These are phyloP conservation scores for Globisporangium megalacanthum DNA, from an alignment of 352 stramenopile species.

Conservation along the genomic window DNA sequence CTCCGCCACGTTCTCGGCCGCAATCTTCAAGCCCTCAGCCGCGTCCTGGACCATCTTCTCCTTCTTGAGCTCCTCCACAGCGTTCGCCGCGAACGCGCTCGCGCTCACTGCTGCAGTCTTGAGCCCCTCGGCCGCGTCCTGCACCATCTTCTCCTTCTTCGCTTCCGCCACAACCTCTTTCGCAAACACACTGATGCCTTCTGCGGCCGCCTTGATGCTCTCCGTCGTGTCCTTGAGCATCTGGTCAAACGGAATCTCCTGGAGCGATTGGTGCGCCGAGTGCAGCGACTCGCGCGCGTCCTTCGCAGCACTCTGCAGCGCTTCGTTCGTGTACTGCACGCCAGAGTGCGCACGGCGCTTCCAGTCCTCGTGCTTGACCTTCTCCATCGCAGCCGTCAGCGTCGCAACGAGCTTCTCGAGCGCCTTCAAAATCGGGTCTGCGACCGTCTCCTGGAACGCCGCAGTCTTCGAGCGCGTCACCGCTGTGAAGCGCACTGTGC, in stretches of 20 bases:
- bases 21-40: slow-evolving; percentile 5
- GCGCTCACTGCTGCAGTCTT: slow-evolving; percentile 31
- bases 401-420: slow-evolving; percentile 81
- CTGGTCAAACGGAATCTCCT: slow-evolving; percentile 83
- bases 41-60: slow-evolving; percentile 18
- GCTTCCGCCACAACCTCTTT: slow-evolving; percentile 75
- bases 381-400: slow-evolving; percentile 71
- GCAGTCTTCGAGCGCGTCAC: slow-evolving; percentile 45
- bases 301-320: slow-evolving; percentile 46
- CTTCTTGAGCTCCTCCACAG: slow-evolving; percentile 70
- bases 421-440: slow-evolving; percentile 71
- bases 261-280: slow-evolving; percentile 44
- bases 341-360: slow-evolving; percentile 45
- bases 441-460: slow-evolving; percentile 76
- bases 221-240: slow-evolving; percentile 76
- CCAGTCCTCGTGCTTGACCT: slow-evolving; percentile 81
- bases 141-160: slow-evolving; percentile 21
- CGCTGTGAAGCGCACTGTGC: slow-evolving; percentile 63
- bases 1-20: slow-evolving; percentile 30
- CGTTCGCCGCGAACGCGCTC: slow-evolving; percentile 38
- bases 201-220: slow-evolving; percentile 69
- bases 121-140: slow-evolving; percentile 8
- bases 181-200: slow-evolving; percentile 68
- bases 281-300: slow-evolving; percentile 52
- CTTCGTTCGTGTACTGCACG: slow-evolving; percentile 57